A percentile compares a stretch with the other conserved stretches of the same genome.
phyloP scores from a whole-genome alignment of 345 rosid species.

The Syzygium jambos region DNA sequence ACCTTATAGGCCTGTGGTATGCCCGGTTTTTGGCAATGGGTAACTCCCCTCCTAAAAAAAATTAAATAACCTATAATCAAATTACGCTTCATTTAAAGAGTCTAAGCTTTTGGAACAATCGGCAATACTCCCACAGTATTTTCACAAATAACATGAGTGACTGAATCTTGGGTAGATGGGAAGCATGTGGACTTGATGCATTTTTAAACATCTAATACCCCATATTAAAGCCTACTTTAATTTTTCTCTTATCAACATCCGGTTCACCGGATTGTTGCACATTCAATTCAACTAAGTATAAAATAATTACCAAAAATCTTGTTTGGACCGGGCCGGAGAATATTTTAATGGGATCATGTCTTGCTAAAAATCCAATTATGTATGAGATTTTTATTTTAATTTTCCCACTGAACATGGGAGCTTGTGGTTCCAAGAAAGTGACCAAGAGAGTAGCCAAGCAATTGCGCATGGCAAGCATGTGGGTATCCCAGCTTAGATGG shows the following conservation, averaged over 20 bases:
- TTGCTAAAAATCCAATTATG: neutral
- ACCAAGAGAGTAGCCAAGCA: neutral
- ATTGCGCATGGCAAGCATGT: neutral
- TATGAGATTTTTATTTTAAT: neutral
- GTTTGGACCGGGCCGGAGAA: neutral
- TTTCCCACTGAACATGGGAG: neutral
- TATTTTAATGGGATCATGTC: neutral
- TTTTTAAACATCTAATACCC: neutral
- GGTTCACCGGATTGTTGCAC: neutral
- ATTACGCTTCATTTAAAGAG: too few relatives aligned
- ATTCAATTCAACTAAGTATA: neutral
- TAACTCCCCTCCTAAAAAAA: too few relatives aligned
- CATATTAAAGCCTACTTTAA: neutral
- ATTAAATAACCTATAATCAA: too few relatives aligned
- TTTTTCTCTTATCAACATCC: neutral
- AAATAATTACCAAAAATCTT: neutral
- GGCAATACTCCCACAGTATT: neutral
- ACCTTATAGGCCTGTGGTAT: neutral
- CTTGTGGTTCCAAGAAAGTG: neutral
- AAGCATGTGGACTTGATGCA: neutral
- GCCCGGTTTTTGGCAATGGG: too few relatives aligned
- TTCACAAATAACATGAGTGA: neutral
- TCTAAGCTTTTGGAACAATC: too few relatives aligned
- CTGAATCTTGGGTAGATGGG: neutral
- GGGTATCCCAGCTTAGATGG: neutral